Evolutionary conservation across 768 basidiomycete genomes (phyloP).

Genomic region (Rhizopogon sp.): DNA sequence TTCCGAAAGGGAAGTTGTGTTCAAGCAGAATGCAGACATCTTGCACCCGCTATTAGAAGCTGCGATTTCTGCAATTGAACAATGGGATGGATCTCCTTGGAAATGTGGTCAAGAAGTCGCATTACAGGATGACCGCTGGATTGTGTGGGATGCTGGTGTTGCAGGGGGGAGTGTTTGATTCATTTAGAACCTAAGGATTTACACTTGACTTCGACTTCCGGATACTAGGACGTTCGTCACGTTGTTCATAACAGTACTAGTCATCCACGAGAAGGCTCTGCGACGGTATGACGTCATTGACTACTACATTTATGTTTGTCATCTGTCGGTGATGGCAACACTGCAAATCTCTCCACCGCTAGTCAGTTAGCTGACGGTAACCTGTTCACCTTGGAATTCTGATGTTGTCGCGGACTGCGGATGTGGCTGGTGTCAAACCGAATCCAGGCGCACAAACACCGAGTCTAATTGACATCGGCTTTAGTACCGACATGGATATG

Average conservation of each 20-base stretch:
- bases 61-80: not conserved
- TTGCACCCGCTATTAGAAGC: not conserved
- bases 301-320: too few relatives aligned
- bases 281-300: too few relatives aligned
- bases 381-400: too few relatives aligned
- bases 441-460: not conserved
- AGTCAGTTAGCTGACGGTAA: not conserved
- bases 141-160: constrained; percentile 13
- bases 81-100: not conserved
- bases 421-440: not conserved
- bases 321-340: too few relatives aligned
- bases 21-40: not conserved
- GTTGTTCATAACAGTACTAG: too few relatives aligned
- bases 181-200: too few relatives aligned
- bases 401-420: not conserved
- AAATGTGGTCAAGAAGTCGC: not conserved
- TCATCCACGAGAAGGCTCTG: too few relatives aligned
- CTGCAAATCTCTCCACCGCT: not conserved
- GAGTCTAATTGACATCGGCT: not conserved
- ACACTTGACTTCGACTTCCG: too few relatives aligned
- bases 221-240: too few relatives aligned
- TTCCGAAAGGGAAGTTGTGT: not conserved
- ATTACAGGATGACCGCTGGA: constrained; percentile 3
- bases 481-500: too few relatives aligned
- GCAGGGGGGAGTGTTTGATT: not conserved